phyloP scores from a whole-genome alignment of 2,329 filamentous ascomycete genomes.

The Pochonia chlamydosporia region DNA sequence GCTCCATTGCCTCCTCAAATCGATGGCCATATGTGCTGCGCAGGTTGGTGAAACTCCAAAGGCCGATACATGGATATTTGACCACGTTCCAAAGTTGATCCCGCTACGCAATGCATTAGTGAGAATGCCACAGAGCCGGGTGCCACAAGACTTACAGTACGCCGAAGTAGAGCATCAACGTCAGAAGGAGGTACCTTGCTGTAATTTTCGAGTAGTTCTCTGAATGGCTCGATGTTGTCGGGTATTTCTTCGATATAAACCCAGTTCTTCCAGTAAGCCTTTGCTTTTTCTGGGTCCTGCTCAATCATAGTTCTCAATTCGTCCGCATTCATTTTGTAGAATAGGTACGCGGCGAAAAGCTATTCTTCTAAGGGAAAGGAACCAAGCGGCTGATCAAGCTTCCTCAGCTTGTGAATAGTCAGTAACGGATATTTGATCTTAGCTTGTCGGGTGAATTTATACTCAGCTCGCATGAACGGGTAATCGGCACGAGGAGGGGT shows the following conservation, averaged over 20 bases:
- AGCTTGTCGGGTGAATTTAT: too few relatives aligned
- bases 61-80: slow-evolving; percentile 27
- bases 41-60: slow-evolving; percentile 28
- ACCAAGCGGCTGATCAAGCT: too few relatives aligned
- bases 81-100: slow-evolving; percentile 27
- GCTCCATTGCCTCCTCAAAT: not conserved
- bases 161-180: not conserved
- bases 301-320: not conserved
- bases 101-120: slow-evolving; percentile 16
- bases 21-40: slow-evolving; percentile 12
- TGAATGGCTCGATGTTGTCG: not conserved
- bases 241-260: not conserved
- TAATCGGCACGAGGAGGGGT: too few relatives aligned
- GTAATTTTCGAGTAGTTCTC: not conserved
- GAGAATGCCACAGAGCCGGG: not conserved
- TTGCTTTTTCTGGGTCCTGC: not conserved
- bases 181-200: not conserved
- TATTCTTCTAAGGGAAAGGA: not conserved
- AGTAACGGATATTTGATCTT: too few relatives aligned
- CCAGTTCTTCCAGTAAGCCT: not conserved
- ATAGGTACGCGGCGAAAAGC: not conserved
- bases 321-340: not conserved
- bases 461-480: too few relatives aligned
- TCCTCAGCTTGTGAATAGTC: too few relatives aligned
- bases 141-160: not conserved